Evolutionary conservation across 805 yeast genomes (phyloP).

Genomic region (Yarrowia yakushimensis): DNA sequence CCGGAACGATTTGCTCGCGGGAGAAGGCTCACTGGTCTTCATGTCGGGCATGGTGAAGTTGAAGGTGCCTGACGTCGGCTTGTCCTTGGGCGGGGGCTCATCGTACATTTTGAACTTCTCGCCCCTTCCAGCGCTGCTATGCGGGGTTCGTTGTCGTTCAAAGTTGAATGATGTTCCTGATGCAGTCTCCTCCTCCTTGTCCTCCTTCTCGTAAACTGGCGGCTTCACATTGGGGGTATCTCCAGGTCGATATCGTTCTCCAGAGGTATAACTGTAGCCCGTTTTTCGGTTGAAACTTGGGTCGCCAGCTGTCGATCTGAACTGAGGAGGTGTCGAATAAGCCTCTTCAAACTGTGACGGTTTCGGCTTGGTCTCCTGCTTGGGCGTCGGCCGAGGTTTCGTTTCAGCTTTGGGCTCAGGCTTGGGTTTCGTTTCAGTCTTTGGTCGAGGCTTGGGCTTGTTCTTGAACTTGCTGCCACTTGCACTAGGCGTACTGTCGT

Average conservation of each 20-base stretch:
- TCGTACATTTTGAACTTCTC: conserved; percentile 17
- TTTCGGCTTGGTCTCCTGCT: conserved; percentile 1
- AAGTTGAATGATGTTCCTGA: neutral
- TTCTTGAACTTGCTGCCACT: neutral
- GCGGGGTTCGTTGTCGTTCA: neutral
- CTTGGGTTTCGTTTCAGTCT: conserved; percentile 1
- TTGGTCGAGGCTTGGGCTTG: neutral
- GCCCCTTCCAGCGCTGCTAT: conserved; percentile 3
- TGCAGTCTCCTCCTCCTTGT: neutral
- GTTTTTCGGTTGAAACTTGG: neutral
- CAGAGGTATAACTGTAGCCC: conserved; percentile 12
- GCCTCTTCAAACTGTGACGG: neutral
- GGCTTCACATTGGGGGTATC: conserved; percentile 13
- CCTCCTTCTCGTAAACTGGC: neutral
- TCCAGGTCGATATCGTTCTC: neutral
- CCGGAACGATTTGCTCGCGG: neutral
- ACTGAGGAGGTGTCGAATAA: conserved; percentile 1
- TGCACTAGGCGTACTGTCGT: neutral
- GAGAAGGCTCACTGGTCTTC: neutral
- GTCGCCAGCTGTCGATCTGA: conserved; percentile 14
- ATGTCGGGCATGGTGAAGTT: conserved; percentile 22
- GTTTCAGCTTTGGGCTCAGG: neutral
- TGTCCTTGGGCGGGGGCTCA: conserved; percentile 6
- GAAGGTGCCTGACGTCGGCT: neutral
- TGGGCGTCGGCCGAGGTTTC: neutral